Conservation (phyloP, 306 rosid genomes). For the Carpinus viminea region DNA sequence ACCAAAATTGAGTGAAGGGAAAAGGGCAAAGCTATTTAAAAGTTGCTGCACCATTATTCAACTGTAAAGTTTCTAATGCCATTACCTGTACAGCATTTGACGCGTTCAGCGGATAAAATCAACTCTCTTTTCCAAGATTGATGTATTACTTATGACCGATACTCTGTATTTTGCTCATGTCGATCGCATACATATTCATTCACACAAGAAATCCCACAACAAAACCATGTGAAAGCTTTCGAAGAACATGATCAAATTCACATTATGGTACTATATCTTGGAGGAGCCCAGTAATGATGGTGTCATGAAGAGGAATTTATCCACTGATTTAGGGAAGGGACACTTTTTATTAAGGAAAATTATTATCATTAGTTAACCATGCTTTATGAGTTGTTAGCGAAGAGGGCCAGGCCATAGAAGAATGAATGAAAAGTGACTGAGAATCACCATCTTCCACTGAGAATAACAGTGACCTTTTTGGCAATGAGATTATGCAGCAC, state of each 20-base stretch:
- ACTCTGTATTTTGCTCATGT: background rate
- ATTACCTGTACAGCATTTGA: conserved; percentile 30
- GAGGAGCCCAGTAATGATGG: too few species aligned
- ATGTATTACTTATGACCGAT: background rate
- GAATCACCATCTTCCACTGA: conserved; percentile 18
- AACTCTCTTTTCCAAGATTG: background rate
- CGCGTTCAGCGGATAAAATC: background rate
- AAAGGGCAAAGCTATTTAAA: background rate
- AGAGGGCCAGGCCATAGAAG: conserved; percentile 3
- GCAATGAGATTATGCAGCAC: conserved; percentile 21
- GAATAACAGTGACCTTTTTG: conserved; percentile 22
- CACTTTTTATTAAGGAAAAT: too few species aligned
- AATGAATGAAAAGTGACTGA: conserved; percentile 25
- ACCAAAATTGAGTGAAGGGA: too few species aligned
- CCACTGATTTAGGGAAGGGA: too few species aligned
- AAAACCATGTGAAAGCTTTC: conserved; percentile 29
- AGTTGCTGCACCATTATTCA: background rate
- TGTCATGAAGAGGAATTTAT: too few species aligned
- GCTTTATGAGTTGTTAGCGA: background rate
- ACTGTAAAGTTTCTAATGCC: conserved; percentile 18
- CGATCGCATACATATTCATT: background rate
- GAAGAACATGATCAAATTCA: conserved; percentile 14
- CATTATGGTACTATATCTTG: background rate
- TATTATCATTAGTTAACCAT: too few species aligned
- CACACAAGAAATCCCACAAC: conserved; percentile 3